phyloP scores from a whole-genome alignment of 257 asterid species.

The Knoxia roxburghii region DNA sequence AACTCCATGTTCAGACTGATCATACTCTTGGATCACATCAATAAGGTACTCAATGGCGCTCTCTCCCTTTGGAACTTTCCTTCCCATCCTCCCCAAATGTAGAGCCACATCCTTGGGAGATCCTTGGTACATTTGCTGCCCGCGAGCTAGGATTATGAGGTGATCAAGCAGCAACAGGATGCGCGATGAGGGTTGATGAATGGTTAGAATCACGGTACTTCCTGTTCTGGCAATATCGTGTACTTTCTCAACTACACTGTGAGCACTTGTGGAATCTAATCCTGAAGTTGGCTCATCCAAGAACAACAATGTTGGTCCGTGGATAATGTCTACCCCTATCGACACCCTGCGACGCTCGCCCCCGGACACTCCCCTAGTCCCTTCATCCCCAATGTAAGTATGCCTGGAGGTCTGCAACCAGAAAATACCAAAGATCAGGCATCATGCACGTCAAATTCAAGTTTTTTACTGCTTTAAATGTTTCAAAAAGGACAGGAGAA shows the following conservation, averaged over 20 bases:
- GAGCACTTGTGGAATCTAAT: conserved; percentile 84
- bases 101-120: conserved; percentile 61
- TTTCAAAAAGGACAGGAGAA: not conserved
- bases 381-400: conserved; percentile 92
- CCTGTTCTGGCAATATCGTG: conserved; percentile 68
- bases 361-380: conserved; percentile 79
- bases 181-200: conserved; percentile 81
- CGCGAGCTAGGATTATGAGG: conserved; percentile 73
- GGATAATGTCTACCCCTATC: conserved; percentile 80
- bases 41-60: conserved; percentile 62
- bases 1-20: conserved; percentile 67
- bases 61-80: conserved; percentile 61
- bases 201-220: conserved; percentile 77
- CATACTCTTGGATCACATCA: conserved; percentile 77
- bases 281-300: conserved; percentile 90
- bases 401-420: conserved; percentile 52
- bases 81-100: conserved; percentile 55
- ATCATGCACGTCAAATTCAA: not conserved
- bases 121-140: conserved; percentile 86
- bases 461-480: not conserved
- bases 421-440: not conserved
- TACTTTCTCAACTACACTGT: conserved; percentile 74
- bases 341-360: conserved; percentile 90
- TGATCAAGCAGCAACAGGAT: conserved; percentile 67
- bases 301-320: conserved; percentile 70